phyloP scores from a whole-genome alignment of 2,329 filamentous ascomycete species.

The Raffaelea ambrosiae region DNA sequence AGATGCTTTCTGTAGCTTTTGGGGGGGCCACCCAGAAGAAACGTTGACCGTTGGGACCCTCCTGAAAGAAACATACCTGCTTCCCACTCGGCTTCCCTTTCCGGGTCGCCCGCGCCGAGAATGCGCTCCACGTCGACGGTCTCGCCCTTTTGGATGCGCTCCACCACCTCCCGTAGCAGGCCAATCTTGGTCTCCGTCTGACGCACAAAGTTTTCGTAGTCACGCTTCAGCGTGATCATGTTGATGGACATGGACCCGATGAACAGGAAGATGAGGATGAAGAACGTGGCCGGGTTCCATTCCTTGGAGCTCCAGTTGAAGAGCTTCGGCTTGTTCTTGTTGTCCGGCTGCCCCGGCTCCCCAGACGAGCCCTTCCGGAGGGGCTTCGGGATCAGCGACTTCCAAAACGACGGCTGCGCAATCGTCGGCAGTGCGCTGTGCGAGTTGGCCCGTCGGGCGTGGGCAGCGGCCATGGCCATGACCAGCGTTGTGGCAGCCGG shows the following conservation, averaged over 20 bases:
- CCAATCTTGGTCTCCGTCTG: conserved; percentile 72
- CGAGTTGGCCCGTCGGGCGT: neutral
- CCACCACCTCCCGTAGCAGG: conserved; percentile 65
- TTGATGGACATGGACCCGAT: conserved; percentile 96
- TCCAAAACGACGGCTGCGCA: conserved; percentile 52
- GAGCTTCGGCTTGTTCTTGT: conserved; percentile 20
- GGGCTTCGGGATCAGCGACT: conserved; percentile 60
- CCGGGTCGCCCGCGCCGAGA: conserved; percentile 68
- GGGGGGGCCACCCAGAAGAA: too few species aligned
- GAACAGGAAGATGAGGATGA: conserved; percentile 71
- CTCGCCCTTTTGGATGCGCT: conserved; percentile 61
- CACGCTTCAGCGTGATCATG: conserved; percentile 72
- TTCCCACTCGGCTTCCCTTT: conserved; percentile 79
- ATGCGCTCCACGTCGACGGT: conserved; percentile 77
- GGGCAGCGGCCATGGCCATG: too few species aligned
- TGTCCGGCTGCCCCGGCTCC: conserved; percentile 20
- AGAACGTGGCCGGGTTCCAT: conserved; percentile 78
- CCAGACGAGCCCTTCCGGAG: conserved; percentile 33
- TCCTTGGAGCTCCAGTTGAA: conserved; percentile 49
- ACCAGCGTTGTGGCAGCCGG: neutral
- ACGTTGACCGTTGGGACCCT: too few species aligned
- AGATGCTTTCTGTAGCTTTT: neutral
- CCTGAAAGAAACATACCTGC: conserved; percentile 45
- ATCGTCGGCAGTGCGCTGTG: conserved; percentile 18
- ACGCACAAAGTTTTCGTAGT: conserved; percentile 63